Base-by-base conservation (phyloP, 1,139 yeast genomes). In the Pichia sp. region DNA sequence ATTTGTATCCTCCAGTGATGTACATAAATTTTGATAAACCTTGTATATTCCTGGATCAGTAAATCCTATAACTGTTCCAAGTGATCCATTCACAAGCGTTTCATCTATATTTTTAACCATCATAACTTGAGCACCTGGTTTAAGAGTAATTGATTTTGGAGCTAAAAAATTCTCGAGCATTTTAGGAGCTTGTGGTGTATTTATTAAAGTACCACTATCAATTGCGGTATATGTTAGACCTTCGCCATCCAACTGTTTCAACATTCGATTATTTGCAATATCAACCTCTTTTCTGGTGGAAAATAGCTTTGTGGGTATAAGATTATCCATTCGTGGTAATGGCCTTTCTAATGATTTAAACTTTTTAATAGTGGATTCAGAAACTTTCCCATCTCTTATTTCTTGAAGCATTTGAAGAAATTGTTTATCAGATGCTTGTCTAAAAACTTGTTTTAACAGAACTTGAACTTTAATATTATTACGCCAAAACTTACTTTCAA, bases 71-170 rank as follows among this genome's bases (percentile, higher is more conserved):
- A 92, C 90, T 50, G 75, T 82, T 0, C 99, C 99, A 39, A 92
- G 67, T 0, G 96, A 82, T 0, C 99, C 99, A 64, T 92, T 92
- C 4, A 94, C 98, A 39, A 92, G 70, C 0, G 84, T 78, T 26
- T 81, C 87, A 61, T 90, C 97, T 47, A 86, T 73, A 61, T 92
- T 94, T 62, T 92, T 92, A 49, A 92, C 77, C 73, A 94, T 82
- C 98, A 92, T 94, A 0, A 92, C 98, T 65, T 92, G 98, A 0
- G 97, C 92, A 34, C 90, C 90, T 40, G 74, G 73, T 57, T 89
- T 90, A 54, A 92, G 67, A 11, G 69, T 69, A 24, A 92, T 63
- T 30, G 65, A 65, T 37, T 71, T 68, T 1, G 87, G 90, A 3
- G 95, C 94, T 60, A 92, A 69, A 52, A 87, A 81, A 54, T 81